Conservation (phyloP, 169 alveolate genomes). For the Cryptosporidium tyzzeri region DNA sequence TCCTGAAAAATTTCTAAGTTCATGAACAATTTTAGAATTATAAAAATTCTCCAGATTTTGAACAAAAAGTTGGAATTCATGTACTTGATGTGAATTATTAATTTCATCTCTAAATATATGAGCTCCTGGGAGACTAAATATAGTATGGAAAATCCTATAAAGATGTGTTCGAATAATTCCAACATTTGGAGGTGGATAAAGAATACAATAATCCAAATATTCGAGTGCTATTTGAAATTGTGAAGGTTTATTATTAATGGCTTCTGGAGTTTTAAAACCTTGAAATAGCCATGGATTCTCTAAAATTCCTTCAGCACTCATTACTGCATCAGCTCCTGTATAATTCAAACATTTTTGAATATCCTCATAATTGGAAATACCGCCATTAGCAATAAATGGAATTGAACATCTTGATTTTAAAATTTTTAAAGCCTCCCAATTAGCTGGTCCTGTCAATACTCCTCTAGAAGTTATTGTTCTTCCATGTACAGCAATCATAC, state of each 20-base stretch:
- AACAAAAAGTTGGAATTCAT: slow-evolving; percentile 21
- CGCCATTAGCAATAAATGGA: slow-evolving; percentile 96
- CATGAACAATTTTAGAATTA: neutral
- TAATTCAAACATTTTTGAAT: slow-evolving; percentile 87
- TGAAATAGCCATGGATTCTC: slow-evolving; percentile 90
- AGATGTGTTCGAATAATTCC: slow-evolving; percentile 60
- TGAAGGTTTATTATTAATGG: slow-evolving; percentile 77
- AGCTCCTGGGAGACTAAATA: slow-evolving; percentile 58
- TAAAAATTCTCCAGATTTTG: neutral
- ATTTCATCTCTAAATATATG: slow-evolving; percentile 36
- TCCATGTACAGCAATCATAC: slow-evolving; percentile 88
- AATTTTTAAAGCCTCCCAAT: slow-evolving; percentile 92
- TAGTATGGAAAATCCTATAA: slow-evolving; percentile 59
- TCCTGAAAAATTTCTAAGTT: neutral
- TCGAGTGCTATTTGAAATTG: slow-evolving; percentile 80
- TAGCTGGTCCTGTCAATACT: slow-evolving; percentile 91
- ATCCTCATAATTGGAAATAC: slow-evolving; percentile 89
- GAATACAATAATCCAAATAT: slow-evolving; percentile 78
- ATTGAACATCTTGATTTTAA: slow-evolving; percentile 87
- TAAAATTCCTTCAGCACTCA: slow-evolving; percentile 92
- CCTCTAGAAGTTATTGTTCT: slow-evolving; percentile 87
- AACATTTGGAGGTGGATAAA: slow-evolving; percentile 75
- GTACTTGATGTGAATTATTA: slow-evolving; percentile 20
- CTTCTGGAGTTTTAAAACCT: slow-evolving; percentile 50
- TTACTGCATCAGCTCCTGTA: slow-evolving; percentile 93